A percentile compares a stretch with the other conserved stretches of the same genome.
phyloP scores from a whole-genome alignment of 1,139 yeast genomes.

The Sugiyamaella xylanicola region DNA sequence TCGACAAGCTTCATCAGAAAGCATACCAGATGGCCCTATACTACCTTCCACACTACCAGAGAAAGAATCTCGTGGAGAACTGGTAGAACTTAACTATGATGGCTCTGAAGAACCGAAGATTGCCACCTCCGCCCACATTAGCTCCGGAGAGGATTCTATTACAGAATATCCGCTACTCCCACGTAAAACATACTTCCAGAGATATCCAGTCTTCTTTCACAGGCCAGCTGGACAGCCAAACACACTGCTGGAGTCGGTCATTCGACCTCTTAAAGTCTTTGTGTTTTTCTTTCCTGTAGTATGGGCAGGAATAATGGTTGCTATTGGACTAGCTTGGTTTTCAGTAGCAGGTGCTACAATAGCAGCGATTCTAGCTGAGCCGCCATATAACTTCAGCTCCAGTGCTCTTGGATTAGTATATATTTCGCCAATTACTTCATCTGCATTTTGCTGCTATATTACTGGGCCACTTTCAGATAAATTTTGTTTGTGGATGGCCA shows the following conservation, averaged over 20 bases:
- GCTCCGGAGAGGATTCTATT: constrained; percentile 8
- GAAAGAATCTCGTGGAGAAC: constrained; percentile 2
- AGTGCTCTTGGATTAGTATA: constrained; percentile 77
- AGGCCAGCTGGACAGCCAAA: constrained; percentile 25
- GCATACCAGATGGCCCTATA: constrained; percentile 8
- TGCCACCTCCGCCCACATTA: neutral
- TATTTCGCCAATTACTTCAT: constrained; percentile 61
- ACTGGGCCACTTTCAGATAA: constrained; percentile 69
- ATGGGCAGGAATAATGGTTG: constrained; percentile 64
- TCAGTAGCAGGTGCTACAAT: constrained; percentile 59
- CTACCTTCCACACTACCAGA: neutral
- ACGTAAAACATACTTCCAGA: constrained; percentile 38
- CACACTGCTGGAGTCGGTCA: constrained; percentile 26
- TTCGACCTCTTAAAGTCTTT: constrained; percentile 30
- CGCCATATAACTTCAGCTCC: constrained; percentile 65
- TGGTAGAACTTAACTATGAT: too few relatives aligned
- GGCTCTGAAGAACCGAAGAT: too few relatives aligned
- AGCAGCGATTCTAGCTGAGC: constrained; percentile 52
- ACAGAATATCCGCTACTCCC: neutral
- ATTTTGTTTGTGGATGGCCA: constrained; percentile 69
- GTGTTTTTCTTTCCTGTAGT: constrained; percentile 56
- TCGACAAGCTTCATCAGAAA: constrained; percentile 41
- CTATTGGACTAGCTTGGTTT: constrained; percentile 60
- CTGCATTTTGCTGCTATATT: constrained; percentile 56
- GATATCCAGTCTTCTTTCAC: constrained; percentile 42